These are phyloP conservation scores for Xylaria digitata DNA, from an alignment of 2,329 filamentous ascomycete genomes.

Conservation along the genomic window DNA sequence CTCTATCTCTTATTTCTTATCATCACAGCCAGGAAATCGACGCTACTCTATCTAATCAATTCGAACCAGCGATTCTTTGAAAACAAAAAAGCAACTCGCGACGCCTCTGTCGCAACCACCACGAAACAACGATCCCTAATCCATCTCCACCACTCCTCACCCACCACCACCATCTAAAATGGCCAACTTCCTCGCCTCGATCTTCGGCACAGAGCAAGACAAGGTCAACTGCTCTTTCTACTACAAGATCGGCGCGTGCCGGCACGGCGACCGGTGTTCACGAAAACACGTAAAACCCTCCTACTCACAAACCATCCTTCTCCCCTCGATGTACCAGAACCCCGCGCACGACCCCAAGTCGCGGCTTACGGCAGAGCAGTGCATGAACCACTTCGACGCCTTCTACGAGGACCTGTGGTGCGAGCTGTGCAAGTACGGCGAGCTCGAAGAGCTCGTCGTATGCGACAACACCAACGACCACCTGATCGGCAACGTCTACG, in stretches of 20 bases:
- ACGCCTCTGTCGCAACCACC: neutral
- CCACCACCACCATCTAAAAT: conserved; percentile 60
- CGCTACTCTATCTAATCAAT: too few species aligned
- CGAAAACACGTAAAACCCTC: conserved; percentile 99
- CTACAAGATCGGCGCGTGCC: conserved; percentile 99
- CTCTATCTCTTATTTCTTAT: too few species aligned
- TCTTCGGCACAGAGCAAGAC: conserved; percentile 99
- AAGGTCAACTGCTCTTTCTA: conserved; percentile 99
- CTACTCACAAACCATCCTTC: conserved; percentile 96
- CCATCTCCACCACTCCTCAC: too few species aligned
- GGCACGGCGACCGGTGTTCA: conserved; percentile 97
- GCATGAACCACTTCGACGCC: conserved; percentile 99
- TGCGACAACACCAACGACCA: conserved; percentile 99
- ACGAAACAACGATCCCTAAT: too few species aligned
- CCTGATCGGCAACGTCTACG: conserved; percentile 98
- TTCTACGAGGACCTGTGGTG: conserved; percentile 99
- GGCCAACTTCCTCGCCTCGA: conserved; percentile 98
- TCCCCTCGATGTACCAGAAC: conserved; percentile 99
- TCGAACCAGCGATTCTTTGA: too few species aligned
- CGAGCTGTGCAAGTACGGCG: conserved; percentile 98
- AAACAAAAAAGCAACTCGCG: too few species aligned
- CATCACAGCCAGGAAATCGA: too few species aligned
- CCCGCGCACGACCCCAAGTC: conserved; percentile 95
- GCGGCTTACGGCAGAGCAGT: conserved; percentile 95
- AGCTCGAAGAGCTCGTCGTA: conserved; percentile 96